A percentile compares a stretch with the other conserved stretches of the same genome.
phyloP scores from a whole-genome alignment of 805 yeast species.

The Wickerhamiella qilinensis region DNA sequence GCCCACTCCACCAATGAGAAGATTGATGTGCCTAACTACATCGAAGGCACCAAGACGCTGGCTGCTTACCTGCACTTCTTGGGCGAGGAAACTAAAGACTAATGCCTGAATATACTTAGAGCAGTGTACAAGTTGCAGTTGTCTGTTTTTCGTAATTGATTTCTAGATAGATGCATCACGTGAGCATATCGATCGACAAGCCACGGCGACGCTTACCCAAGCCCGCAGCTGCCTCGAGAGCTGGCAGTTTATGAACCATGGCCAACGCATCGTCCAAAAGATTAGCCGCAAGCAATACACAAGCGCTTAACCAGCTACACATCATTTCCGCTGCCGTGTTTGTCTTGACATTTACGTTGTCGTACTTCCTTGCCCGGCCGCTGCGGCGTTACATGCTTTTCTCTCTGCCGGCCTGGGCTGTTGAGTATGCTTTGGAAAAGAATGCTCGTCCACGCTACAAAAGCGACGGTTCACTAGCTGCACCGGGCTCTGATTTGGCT shows the following conservation, averaged over 20 bases:
- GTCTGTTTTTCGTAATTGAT: background rate
- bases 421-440: slow-evolving; percentile 38
- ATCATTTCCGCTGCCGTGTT: slow-evolving; percentile 26
- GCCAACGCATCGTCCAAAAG: slow-evolving; percentile 31
- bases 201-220: too few species aligned
- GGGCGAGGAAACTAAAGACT: slow-evolving; percentile 27
- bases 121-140: too few species aligned
- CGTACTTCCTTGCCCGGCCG: slow-evolving; percentile 31
- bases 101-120: too few species aligned
- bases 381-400: slow-evolving; percentile 29
- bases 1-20: slow-evolving; percentile 98
- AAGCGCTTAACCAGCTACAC: slow-evolving; percentile 21
- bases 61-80: slow-evolving; percentile 88
- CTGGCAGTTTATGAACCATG: slow-evolving; percentile 16
- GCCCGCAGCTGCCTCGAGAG: too few species aligned
- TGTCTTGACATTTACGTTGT: slow-evolving; percentile 23
- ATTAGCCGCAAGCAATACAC: slow-evolving; percentile 22
- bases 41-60: slow-evolving; percentile 85
- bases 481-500: slow-evolving; percentile 43
- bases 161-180: background rate
- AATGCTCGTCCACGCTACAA: slow-evolving; percentile 43
- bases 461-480: slow-evolving; percentile 31
- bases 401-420: slow-evolving; percentile 27
- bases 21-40: slow-evolving; percentile 72
- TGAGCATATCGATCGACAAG: too few species aligned